Evolutionary conservation across 164 flowering plant species (phyloP), one percentile per base, ranked within the genome.

Genomic region (Akebia trifoliata): DNA sequence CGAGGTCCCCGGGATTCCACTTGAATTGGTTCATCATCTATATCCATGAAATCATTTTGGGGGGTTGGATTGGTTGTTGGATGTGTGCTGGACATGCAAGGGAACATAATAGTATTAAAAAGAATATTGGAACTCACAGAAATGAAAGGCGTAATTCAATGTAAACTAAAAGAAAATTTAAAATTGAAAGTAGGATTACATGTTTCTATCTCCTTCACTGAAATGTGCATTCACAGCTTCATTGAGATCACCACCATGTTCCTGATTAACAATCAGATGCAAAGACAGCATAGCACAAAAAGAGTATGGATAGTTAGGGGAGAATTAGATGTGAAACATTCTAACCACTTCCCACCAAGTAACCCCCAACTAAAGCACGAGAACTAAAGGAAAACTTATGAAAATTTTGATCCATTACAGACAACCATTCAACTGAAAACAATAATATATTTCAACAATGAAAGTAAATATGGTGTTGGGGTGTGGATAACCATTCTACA

Each of bases 141-240:
- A 42, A 20, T 22, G 47, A 6, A 35, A 15, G 32, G 37, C 20
- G 11, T 22, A 30, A 7, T 36, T 57, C 40, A 15, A 22, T 35
- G 48, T 50, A 36, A 50, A 34, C 30, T 15, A 15, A 14, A 48
- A 42, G 40, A 36, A 17, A 71, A 14, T 15, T 8, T 22, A 49
- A 54, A 34, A 17, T n/a, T n/a, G n/a, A 29, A 17, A 51, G 15
- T 4, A 21, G 26, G 78, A 57, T n/a, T 34, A 78, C 84, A 39
- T 59, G 62, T 42, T 72, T 66, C 81, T 73, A 66, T 92, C 90
- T 59, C 93, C 95, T 72, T 80, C 88, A 62, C 45, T 75, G 67
- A 87, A 89, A 74, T 85, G 64, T 17, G 91, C 85, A 80, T 92
- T 82, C 42, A 92, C 81, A 54, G 98, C 98, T 72, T 71, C 84